A percentile compares a stretch with the other conserved stretches of the same genome.
Evolutionary conservation across 208 protist species (phyloP).

Genomic region (Trypanosoma lewisi): DNA sequence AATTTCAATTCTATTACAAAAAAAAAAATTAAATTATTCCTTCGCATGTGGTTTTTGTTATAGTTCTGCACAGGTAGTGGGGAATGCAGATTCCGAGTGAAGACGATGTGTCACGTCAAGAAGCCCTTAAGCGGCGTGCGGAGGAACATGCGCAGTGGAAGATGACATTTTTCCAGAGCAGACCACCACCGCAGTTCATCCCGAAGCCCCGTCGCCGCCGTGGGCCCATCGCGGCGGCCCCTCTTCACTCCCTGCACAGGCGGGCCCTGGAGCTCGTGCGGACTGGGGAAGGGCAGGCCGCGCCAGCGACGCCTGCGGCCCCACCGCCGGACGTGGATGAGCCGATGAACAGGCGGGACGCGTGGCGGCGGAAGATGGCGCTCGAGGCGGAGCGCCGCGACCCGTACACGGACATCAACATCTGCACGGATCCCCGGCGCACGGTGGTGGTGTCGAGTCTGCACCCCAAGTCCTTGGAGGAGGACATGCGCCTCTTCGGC

Average conservation of each 20-base stretch:
- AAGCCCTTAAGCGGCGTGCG: conserved; percentile 31
- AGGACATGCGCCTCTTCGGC: conserved; percentile 73
- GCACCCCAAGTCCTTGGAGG: conserved; percentile 60
- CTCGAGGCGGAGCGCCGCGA: conserved; percentile 35
- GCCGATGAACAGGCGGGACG: not conserved
- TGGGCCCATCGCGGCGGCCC: conserved; percentile 28
- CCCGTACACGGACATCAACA: conserved; percentile 62
- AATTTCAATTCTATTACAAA: too few relatives aligned
- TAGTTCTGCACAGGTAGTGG: conserved; percentile 1
- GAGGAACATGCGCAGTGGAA: conserved; percentile 71
- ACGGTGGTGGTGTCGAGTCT: conserved; percentile 77
- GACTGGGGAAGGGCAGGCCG: not conserved
- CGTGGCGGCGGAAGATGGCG: conserved; percentile 27
- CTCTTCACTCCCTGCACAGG: conserved; percentile 28
- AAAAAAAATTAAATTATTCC: too few relatives aligned
- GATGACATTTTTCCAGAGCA: conserved; percentile 65
- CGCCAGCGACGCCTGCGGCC: conserved; percentile 11
- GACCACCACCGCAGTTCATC: conserved; percentile 54
- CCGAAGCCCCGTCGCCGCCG: conserved; percentile 49
- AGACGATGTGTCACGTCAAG: conserved; percentile 28
- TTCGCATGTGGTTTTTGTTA: conserved; percentile 17
- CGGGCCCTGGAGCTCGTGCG: conserved; percentile 29
- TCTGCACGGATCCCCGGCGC: conserved; percentile 52
- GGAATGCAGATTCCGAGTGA: conserved; percentile 28
- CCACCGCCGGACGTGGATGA: not conserved